Percentiles rank a stretch among this genome's conserved stretches.
These are phyloP conservation scores for Alnus rubra DNA, from an alignment of 306 rosid species.

Conservation along the genomic window DNA sequence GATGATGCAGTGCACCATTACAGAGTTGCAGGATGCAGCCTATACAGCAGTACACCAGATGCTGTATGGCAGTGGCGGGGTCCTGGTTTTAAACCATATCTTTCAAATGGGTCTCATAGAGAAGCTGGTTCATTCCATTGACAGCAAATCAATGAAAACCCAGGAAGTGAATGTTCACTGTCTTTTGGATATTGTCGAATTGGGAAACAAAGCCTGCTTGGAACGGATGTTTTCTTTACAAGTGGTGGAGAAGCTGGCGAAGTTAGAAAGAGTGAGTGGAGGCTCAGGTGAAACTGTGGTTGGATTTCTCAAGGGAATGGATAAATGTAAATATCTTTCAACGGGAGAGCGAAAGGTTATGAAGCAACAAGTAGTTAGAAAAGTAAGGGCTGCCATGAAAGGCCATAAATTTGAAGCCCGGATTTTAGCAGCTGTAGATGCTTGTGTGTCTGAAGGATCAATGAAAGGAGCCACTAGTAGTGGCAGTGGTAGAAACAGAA, in stretches of 20 bases:
- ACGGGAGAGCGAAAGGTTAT: constrained; percentile 32
- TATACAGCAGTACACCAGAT: constrained; percentile 31
- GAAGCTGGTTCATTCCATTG: constrained; percentile 33
- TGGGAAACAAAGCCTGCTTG: constrained; percentile 36
- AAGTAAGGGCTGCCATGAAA: constrained; percentile 26
- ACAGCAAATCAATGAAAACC: constrained; percentile 29
- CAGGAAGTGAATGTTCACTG: constrained; percentile 29
- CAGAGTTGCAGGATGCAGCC: constrained; percentile 28
- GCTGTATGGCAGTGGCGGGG: constrained; percentile 30
- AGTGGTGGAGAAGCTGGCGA: constrained; percentile 38
- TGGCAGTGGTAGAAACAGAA: constrained; percentile 3
- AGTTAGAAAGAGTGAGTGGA: constrained; percentile 15
- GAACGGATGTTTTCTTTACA: constrained; percentile 29
- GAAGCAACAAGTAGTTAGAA: constrained; percentile 36
- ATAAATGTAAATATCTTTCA: constrained; percentile 32
- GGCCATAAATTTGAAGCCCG: constrained; percentile 32
- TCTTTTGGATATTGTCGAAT: constrained; percentile 30
- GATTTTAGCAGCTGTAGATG: constrained; percentile 27
- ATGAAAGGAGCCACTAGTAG: constrained; percentile 12
- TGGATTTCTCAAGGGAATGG: constrained; percentile 38
- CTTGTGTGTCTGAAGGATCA: constrained; percentile 25
- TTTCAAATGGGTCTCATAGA: constrained; percentile 31
- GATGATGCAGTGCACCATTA: constrained; percentile 28
- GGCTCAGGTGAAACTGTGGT: constrained; percentile 20
- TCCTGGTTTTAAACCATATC: constrained; percentile 23